Conservation (phyloP, 2,329 filamentous ascomycete species). For the Sphaceloma murrayae region DNA sequence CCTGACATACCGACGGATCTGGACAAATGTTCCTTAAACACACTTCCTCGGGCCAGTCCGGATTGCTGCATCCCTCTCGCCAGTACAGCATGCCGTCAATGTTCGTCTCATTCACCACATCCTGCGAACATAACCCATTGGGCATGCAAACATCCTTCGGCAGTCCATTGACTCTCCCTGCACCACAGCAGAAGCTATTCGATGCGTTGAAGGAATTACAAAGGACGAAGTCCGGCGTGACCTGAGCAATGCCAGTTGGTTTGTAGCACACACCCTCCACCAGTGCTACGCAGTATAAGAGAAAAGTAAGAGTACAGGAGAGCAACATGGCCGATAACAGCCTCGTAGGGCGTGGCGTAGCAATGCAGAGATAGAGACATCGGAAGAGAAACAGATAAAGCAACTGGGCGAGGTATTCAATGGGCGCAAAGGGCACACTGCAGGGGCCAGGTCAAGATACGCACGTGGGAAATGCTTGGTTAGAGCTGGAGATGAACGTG, state of each 20-base stretch:
- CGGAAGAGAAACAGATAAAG: not conserved
- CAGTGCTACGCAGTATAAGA: not conserved
- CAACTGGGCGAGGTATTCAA: too few relatives aligned
- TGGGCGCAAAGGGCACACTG: too few relatives aligned
- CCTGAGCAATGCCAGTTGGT: constrained; percentile 6
- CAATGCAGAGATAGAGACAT: not conserved
- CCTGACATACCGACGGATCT: constrained; percentile 7
- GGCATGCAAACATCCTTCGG: constrained; percentile 10
- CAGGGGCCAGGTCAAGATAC: too few relatives aligned
- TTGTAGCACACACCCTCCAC: constrained; percentile 9
- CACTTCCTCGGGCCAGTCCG: constrained; percentile 14
- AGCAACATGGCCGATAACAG: not conserved
- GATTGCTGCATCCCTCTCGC: constrained; percentile 15
- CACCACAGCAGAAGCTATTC: constrained; percentile 13
- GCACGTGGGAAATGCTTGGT: too few relatives aligned
- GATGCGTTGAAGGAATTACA: constrained; percentile 15
- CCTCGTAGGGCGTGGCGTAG: constrained; percentile 5
- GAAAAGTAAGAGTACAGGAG: constrained; percentile 3
- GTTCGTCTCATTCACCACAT: constrained; percentile 9
- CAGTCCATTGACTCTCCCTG: not conserved
- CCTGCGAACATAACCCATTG: constrained; percentile 8
- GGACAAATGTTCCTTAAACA: constrained; percentile 13
- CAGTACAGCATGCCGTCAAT: constrained; percentile 8
- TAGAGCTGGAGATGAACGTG: constrained; percentile 10
- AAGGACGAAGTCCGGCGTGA: constrained; percentile 10